Evolutionary conservation across 257 asterid genomes (phyloP).

Genomic region (Eustoma russellianum): DNA sequence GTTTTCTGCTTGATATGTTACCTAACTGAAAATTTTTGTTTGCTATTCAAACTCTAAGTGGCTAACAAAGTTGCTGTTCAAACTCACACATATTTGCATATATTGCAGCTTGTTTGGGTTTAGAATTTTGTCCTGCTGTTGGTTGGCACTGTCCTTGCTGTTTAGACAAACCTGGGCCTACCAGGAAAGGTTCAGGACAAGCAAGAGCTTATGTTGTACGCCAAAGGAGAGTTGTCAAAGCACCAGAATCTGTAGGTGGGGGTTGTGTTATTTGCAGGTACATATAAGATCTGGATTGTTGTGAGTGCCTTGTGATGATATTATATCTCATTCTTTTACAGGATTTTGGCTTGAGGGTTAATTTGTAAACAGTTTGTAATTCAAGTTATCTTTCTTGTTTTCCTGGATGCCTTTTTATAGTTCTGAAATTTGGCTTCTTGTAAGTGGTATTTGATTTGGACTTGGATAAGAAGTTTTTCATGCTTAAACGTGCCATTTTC

Average conservation of each 20-base stretch:
- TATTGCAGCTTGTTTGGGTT: conserved; percentile 75
- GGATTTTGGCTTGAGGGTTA: too few relatives aligned
- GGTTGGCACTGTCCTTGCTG: conserved; percentile 87
- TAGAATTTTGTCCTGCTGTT: conserved; percentile 37
- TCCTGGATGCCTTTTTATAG: too few relatives aligned
- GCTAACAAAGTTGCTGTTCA: not conserved
- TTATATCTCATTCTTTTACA: too few relatives aligned
- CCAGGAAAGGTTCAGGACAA: conserved; percentile 53
- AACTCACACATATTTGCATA: conserved; percentile 7
- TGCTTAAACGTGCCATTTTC: too few relatives aligned
- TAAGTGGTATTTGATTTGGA: too few relatives aligned
- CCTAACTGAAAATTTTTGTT: not conserved
- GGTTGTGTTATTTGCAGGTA: conserved; percentile 99
- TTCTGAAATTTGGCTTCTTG: too few relatives aligned
- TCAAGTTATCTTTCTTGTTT: too few relatives aligned
- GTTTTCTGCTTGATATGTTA: too few relatives aligned
- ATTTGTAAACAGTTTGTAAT: too few relatives aligned
- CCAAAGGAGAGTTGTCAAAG: conserved; percentile 77
- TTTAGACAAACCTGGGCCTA: conserved; percentile 52
- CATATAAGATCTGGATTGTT: conserved; percentile 10
- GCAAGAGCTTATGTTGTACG: conserved; percentile 55
- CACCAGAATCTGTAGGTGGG: conserved; percentile 80
- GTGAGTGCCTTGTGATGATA: not conserved
- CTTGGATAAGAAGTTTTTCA: too few relatives aligned
- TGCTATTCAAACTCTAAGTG: conserved; percentile 4